Evolutionary conservation across 495 filamentous ascomycete species (phyloP), one percentile per base, ranked within the genome.

Genomic region (Letharia columbiana): DNA sequence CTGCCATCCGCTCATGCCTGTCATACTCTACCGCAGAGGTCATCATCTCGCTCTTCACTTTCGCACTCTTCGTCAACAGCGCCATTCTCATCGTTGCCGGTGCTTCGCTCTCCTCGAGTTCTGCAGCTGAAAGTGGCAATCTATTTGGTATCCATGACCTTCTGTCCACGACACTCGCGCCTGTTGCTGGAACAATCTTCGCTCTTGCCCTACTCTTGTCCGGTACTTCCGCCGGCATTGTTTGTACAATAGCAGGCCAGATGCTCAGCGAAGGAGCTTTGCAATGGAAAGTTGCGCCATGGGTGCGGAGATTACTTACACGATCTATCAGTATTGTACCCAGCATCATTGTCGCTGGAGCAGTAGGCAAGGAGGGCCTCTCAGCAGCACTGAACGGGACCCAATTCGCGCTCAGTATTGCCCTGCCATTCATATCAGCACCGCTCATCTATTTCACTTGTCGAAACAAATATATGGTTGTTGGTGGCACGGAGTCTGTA

Each of bases 21-120:
- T 87, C 86, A 62, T 93, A 92, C 75, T 90, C 89, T 11, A 89
- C 92, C 76, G 79, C 84, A 15, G 89, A 91, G 71, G 80, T 95
- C 39, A 73, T 84, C 44, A 68, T 93, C 42, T 90, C 89, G 0
- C 86, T 96, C n/a, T 90, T 92, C 72, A 90, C 90, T 23, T 94
- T 95, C 71, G 92, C 92, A 10, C 84, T 96, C n/a, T 96, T 96
- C 69, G 91, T 96, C 71, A 96, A 96, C 77, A 89, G 85, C 66
- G 83, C 92, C 64, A 96, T 96, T 71, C 85, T 96, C 58, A 94
- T 96, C 73, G 89, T 92, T 28, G 89, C 91, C 3, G 92, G 91
- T 44, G 87, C 91, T 8, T 86, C 88, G 1, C 85, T 96, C 1
- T 91, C 85, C 69, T 73, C 75, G 40, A 82, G 80, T 28, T 71